phyloP scores from a whole-genome alignment of 1,284 basidiomycete genomes.

The Ceraceosorus bombacis region DNA sequence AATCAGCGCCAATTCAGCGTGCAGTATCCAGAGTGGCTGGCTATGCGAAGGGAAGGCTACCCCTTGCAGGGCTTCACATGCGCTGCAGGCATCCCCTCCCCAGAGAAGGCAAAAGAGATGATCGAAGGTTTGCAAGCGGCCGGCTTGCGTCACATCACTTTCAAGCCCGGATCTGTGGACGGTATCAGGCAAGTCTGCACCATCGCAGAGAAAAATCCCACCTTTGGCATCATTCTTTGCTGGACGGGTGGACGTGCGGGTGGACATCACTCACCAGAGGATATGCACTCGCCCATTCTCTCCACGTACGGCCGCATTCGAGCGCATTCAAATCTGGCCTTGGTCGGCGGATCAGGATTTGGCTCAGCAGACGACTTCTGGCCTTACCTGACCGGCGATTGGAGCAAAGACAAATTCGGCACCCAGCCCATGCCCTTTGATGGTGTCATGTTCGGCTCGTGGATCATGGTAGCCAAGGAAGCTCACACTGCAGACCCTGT shows the following conservation, averaged over 20 bases:
- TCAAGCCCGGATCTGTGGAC: slow-evolving; percentile 95
- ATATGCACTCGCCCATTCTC: slow-evolving; percentile 94
- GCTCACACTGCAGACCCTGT: slow-evolving; percentile 88
- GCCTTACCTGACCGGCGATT: slow-evolving; percentile 94
- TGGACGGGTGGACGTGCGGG: slow-evolving; percentile 99
- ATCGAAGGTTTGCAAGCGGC: slow-evolving; percentile 67
- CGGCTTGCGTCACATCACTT: slow-evolving; percentile 88
- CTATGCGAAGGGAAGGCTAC: slow-evolving; percentile 88
- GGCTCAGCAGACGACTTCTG: slow-evolving; percentile 90
- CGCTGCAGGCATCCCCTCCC: slow-evolving; percentile 85
- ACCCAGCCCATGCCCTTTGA: slow-evolving; percentile 98
- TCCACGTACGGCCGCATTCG: slow-evolving; percentile 84
- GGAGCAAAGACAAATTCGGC: slow-evolving; percentile 73
- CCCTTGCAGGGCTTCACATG: slow-evolving; percentile 97
- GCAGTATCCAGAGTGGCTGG: slow-evolving; percentile 94
- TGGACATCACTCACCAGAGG: slow-evolving; percentile 95
- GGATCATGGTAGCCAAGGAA: slow-evolving; percentile 97
- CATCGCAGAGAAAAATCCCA: slow-evolving; percentile 87
- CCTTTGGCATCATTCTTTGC: slow-evolving; percentile 96
- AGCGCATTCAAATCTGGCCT: slow-evolving; percentile 75
- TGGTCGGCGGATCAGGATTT: slow-evolving; percentile 94
- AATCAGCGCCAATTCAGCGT: slow-evolving; percentile 91
- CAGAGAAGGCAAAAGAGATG: slow-evolving; percentile 89
- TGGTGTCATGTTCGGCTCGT: slow-evolving; percentile 83
- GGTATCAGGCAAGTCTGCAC: slow-evolving; percentile 94